Evolutionary conservation across 2,329 filamentous ascomycete genomes (phyloP).

Genomic region (Xylariomycetidae sp.): DNA sequence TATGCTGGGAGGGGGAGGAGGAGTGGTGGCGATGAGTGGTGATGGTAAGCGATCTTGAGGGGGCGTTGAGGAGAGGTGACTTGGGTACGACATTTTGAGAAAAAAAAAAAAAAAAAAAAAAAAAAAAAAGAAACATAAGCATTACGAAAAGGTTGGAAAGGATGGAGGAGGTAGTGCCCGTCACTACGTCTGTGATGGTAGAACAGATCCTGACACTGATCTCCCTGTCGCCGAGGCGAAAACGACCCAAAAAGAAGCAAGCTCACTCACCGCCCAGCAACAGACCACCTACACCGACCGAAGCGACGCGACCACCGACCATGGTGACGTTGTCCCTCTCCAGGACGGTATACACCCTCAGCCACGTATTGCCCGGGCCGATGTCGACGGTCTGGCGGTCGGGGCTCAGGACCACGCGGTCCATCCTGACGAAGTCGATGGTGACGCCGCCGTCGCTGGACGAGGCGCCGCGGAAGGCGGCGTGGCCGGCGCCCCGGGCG

Average conservation of each 20-base stretch:
- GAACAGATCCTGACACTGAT: no score
- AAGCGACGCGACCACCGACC: slow-evolving; percentile 31
- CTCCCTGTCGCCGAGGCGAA: no score
- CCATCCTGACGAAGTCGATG: slow-evolving; percentile 21
- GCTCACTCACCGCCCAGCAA: slow-evolving; percentile 26
- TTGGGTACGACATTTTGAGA: no score
- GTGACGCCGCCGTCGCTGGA: slow-evolving; percentile 25
- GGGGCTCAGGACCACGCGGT: slow-evolving; percentile 14
- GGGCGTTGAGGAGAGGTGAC: no score
- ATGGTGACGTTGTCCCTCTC: slow-evolving; percentile 28
- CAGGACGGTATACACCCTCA: slow-evolving; percentile 31
- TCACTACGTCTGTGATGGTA: no score
- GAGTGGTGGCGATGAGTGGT: no score
- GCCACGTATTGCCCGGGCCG: slow-evolving; percentile 34
- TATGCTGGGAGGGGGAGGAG: neutral
- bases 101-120: no score
- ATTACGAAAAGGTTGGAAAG: no score
- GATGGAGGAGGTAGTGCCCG: no score
- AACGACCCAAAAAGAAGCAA: no score
- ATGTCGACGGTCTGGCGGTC: slow-evolving; percentile 26
- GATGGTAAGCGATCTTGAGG: no score
- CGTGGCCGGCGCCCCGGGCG: slow-evolving; percentile 30
- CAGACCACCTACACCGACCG: slow-evolving; percentile 35
- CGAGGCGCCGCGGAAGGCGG: slow-evolving; percentile 20
- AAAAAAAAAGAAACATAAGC: no score